phyloP scores from a whole-genome alignment of 306 rosid genomes.

The Ceratonia siliqua region DNA sequence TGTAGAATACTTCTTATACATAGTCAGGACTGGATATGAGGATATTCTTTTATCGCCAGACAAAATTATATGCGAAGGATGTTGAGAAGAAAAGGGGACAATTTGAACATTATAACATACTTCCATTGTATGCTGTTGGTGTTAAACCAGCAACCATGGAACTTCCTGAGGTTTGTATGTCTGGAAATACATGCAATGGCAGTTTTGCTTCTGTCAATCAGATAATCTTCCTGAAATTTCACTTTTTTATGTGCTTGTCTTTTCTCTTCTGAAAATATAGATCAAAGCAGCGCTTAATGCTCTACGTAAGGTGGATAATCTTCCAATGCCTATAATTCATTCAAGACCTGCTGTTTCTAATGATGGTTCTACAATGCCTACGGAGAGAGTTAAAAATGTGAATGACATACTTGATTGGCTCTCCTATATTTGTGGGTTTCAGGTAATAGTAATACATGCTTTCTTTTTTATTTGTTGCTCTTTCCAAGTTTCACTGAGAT shows the following conservation, averaged over 20 bases:
- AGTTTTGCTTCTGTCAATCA: neutral
- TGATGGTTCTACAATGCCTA: conserved; percentile 32
- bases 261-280: conserved; percentile 39
- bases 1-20: conserved; percentile 8
- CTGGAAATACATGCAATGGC: neutral
- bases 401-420: conserved; percentile 72
- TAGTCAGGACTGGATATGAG: conserved; percentile 13
- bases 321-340: conserved; percentile 62
- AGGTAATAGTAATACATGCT: conserved; percentile 55
- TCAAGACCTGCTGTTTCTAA: conserved; percentile 24
- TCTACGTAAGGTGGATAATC: conserved; percentile 49
- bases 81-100: conserved; percentile 53
- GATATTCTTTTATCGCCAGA: conserved; percentile 47
- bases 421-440: conserved; percentile 64
- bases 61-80: conserved; percentile 48
- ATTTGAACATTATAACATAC: conserved; percentile 62
- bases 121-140: conserved; percentile 64
- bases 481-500: neutral
- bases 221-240: neutral
- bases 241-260: neutral
- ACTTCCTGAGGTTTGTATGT: conserved; percentile 61
- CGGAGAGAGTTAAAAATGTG: conserved; percentile 52
- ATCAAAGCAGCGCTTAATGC: conserved; percentile 62
- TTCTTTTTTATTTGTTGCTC: neutral
- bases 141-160: conserved; percentile 72